phyloP scores from a whole-genome alignment of 495 filamentous ascomycete genomes.

The Penicillium macrosclerotiorum region DNA sequence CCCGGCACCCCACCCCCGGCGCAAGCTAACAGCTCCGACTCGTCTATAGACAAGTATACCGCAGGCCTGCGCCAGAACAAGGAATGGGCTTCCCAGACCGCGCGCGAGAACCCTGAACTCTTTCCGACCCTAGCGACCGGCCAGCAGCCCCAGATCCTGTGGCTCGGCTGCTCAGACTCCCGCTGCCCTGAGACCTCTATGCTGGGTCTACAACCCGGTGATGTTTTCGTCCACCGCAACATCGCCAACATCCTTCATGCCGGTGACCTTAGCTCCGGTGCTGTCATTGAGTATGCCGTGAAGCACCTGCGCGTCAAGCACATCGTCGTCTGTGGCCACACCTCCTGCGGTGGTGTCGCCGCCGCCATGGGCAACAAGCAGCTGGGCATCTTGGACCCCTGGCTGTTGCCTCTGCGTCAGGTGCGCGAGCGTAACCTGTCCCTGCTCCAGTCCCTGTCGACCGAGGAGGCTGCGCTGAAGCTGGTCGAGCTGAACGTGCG shows the following conservation, averaged over 20 bases:
- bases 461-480: slow-evolving; percentile 46
- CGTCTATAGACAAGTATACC: slow-evolving; percentile 30
- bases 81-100: slow-evolving; percentile 66
- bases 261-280: slow-evolving; percentile 69
- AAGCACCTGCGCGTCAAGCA: slow-evolving; percentile 72
- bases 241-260: slow-evolving; percentile 85
- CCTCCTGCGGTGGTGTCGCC: slow-evolving; percentile 72
- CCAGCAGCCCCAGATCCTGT: slow-evolving; percentile 77
- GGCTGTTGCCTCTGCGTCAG: slow-evolving; percentile 70
- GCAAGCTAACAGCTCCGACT: slow-evolving; percentile 17
- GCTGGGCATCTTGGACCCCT: slow-evolving; percentile 78
- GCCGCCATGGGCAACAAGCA: slow-evolving; percentile 66
- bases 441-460: slow-evolving; percentile 47
- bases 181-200: slow-evolving; percentile 86
- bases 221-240: slow-evolving; percentile 93
- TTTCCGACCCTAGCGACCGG: slow-evolving; percentile 66
- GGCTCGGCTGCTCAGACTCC: slow-evolving; percentile 91
- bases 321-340: slow-evolving; percentile 83
- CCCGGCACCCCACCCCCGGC: slow-evolving; percentile 10
- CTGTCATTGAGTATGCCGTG: slow-evolving; percentile 85
- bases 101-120: slow-evolving; percentile 65
- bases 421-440: slow-evolving; percentile 53
- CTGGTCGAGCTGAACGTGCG: slow-evolving; percentile 70
- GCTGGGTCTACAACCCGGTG: slow-evolving; percentile 75
- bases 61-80: slow-evolving; percentile 53